A percentile compares a stretch with the other conserved stretches of the same genome.
phyloP scores from a whole-genome alignment of 208 protist species.

The Trypanosoma lewisi region DNA sequence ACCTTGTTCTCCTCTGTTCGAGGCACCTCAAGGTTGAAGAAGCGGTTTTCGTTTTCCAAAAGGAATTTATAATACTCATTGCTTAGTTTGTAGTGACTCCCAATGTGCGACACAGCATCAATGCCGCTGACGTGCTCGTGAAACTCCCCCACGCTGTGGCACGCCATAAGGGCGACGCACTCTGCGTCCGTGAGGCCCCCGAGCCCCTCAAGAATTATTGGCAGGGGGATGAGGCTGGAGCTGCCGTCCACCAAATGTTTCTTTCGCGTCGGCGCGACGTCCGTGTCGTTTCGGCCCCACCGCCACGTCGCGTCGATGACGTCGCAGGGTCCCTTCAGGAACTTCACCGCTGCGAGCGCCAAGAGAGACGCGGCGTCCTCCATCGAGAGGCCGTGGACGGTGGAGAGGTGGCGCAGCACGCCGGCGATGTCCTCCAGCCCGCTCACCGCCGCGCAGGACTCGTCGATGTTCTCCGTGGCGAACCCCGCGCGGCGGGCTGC shows the following conservation, averaged over 20 bases:
- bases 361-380: slow-evolving; percentile 70
- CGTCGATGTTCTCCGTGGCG: slow-evolving; percentile 51
- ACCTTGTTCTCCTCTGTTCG: slow-evolving; percentile 75
- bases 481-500: slow-evolving; percentile 78
- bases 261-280: slow-evolving; percentile 50
- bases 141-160: slow-evolving; percentile 84
- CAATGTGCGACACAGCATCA: slow-evolving; percentile 63
- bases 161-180: slow-evolving; percentile 80
- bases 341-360: slow-evolving; percentile 72
- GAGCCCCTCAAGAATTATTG: slow-evolving; percentile 54
- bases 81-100: slow-evolving; percentile 65
- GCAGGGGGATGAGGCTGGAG: slow-evolving; percentile 24
- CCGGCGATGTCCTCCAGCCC: slow-evolving; percentile 75
- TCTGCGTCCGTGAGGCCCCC: slow-evolving; percentile 75
- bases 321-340: slow-evolving; percentile 62
- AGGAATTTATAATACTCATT: slow-evolving; percentile 81
- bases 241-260: slow-evolving; percentile 24
- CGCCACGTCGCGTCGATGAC: slow-evolving; percentile 49
- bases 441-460: slow-evolving; percentile 72
- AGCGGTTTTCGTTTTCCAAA: slow-evolving; percentile 60
- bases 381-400: slow-evolving; percentile 43
- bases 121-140: slow-evolving; percentile 82
- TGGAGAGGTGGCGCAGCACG: slow-evolving; percentile 60
- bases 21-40: slow-evolving; percentile 48
- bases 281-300: slow-evolving; percentile 84